These are phyloP conservation scores for Paratinospora sagittata DNA, from an alignment of 164 flowering plant species.

Conservation along the genomic window DNA sequence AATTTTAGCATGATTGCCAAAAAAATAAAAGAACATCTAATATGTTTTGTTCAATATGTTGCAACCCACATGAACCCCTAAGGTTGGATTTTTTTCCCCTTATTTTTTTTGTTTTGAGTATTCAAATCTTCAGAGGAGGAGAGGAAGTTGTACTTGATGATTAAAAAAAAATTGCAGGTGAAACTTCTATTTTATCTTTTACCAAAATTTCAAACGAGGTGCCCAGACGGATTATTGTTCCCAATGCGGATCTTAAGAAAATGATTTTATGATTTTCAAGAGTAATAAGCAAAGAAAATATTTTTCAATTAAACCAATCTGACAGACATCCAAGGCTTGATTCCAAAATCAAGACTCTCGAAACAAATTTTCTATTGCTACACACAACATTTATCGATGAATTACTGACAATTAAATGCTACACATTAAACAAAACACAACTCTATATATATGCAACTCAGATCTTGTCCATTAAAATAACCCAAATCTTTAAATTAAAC, in stretches of 20 bases:
- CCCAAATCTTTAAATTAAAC: background rate
- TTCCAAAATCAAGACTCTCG: constrained; percentile 4
- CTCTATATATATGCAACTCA: background rate
- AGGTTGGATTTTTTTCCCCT: background rate
- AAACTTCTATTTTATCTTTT: constrained; percentile 47
- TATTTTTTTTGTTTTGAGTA: background rate
- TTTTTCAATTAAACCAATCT: too few relatives aligned
- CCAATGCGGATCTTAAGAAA: background rate
- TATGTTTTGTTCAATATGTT: too few relatives aligned
- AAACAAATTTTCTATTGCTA: background rate
- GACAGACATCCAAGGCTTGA: constrained; percentile 52
- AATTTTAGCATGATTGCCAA: too few relatives aligned
- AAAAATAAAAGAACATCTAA: too few relatives aligned
- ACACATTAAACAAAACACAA: background rate
- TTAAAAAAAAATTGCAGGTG: background rate
- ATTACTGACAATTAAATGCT: background rate
- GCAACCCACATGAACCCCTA: background rate
- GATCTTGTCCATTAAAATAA: background rate
- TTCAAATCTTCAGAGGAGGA: background rate
- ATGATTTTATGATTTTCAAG: constrained; percentile 8
- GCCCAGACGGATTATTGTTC: constrained; percentile 7
- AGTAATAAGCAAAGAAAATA: too few relatives aligned
- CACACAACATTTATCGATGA: background rate
- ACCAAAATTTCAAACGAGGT: constrained; percentile 2
- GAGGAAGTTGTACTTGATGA: background rate